Evolutionary conservation across 345 rosid species (phyloP), one percentile per base, ranked within the genome.

Genomic region (Euclidium syriacum): DNA sequence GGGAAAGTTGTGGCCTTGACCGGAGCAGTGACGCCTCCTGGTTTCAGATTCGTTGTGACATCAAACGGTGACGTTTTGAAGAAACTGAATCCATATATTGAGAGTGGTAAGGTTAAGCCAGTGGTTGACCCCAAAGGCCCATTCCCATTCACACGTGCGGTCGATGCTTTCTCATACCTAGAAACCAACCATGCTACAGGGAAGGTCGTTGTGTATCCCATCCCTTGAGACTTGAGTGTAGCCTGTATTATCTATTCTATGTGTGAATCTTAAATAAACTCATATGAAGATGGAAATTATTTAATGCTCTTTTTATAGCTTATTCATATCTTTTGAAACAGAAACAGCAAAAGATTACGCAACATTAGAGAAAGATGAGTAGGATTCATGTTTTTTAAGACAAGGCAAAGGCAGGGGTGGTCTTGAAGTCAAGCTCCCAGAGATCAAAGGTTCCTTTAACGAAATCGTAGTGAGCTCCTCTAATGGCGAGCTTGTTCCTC

Each of bases 1-100:
- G 98, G 98, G n/a, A 79, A 76, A 12, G 91, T 89, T 16, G 98
- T 87, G 71, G 98, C 90, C 42, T 68, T 92, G 52, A 92, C 98
- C 0, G 98, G 98, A 4, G 95, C 97, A 0, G 97, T 87, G 2
- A 85, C 90, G 1, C 88, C 97, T 0, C 95, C 95, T 42, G 95
- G 97, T 33, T 92, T 89, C 50, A 73, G 96, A 79, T 92, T 92
- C 47, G 98, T 89, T 20, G 97, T 92, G 47, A 89, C 96, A 22
- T 87, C 95, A 61, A 75, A 81, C 3, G 91, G 97, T 7, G 90
- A 66, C 2, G 85, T 84, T 33, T 65, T 92, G 66, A 92, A 87
- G 86, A 87, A 89, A 73, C 70, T 92, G 6, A 87, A 92, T n/a
- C 83, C 91, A 4, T 92, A 81, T 55, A 51, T 92, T 17, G 95